phyloP scores from a whole-genome alignment of 495 filamentous ascomycete genomes.

The Aspergillus steynii region DNA sequence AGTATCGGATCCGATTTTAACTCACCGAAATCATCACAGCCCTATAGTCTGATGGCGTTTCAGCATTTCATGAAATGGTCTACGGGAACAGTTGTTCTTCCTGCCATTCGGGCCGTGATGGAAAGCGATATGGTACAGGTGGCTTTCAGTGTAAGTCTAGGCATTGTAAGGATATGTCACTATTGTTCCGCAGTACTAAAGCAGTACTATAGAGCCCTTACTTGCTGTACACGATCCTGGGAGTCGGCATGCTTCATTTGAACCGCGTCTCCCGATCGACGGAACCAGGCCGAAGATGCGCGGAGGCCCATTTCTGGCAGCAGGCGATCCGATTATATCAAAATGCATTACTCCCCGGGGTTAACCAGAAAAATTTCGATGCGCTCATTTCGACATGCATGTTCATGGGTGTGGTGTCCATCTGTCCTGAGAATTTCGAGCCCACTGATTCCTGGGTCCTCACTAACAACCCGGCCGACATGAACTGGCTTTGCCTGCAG shows the following conservation, averaged over 20 bases:
- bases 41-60: slow-evolving; percentile 26
- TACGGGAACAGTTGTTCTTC: slow-evolving; percentile 30
- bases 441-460: slow-evolving; percentile 48
- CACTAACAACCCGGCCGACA: slow-evolving; percentile 25
- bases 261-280: slow-evolving; percentile 29
- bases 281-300: slow-evolving; percentile 25
- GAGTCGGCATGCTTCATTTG: slow-evolving; percentile 39
- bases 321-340: slow-evolving; percentile 37
- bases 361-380: slow-evolving; percentile 35
- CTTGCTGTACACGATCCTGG: slow-evolving; percentile 47
- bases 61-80: slow-evolving; percentile 36
- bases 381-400: slow-evolving; percentile 43
- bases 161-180: not conserved
- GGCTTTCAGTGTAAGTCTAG: slow-evolving; percentile 35
- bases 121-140: slow-evolving; percentile 38
- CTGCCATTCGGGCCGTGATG: slow-evolving; percentile 35
- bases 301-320: slow-evolving; percentile 45
- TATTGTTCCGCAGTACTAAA: not conserved
- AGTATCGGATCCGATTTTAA: slow-evolving; percentile 4
- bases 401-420: slow-evolving; percentile 37
- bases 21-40: not conserved
- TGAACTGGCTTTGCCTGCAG: slow-evolving; percentile 47
- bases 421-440: slow-evolving; percentile 35
- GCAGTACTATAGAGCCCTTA: slow-evolving; percentile 33
- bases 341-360: slow-evolving; percentile 18